These are phyloP conservation scores for Ampelocalamus luodianensis DNA, from an alignment of 176 grass and related monocot species.

Conservation along the genomic window DNA sequence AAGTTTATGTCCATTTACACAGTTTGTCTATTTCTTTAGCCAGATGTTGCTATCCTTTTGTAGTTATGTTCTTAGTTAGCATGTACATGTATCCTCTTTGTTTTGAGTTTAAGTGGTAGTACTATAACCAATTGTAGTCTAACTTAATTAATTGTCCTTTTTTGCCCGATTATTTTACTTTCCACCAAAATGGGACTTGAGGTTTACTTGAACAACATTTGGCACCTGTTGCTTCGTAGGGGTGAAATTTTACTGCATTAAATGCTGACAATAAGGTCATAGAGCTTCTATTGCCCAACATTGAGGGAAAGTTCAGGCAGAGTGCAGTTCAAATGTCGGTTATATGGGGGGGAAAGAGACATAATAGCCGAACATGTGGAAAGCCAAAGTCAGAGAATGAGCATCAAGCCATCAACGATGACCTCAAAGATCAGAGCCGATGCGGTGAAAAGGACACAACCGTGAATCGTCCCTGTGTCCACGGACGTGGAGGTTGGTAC, in stretches of 20 bases:
- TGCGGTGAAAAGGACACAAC: too few relatives aligned
- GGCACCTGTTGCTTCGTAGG: constrained; percentile 49
- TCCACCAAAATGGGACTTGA: not conserved
- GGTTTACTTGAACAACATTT: constrained; percentile 7
- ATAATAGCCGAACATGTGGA: too few relatives aligned
- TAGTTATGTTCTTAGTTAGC: not conserved
- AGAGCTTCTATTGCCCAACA: constrained; percentile 69
- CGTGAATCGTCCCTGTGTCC: too few relatives aligned
- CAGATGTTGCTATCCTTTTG: not conserved
- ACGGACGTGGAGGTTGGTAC: too few relatives aligned
- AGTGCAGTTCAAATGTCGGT: too few relatives aligned
- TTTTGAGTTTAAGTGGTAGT: constrained; percentile 8
- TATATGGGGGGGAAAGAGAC: too few relatives aligned
- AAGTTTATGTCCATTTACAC: constrained; percentile 12
- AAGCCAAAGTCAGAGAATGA: too few relatives aligned
- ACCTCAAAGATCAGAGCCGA: too few relatives aligned
- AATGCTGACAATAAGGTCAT: constrained; percentile 80
- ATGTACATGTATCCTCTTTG: not conserved
- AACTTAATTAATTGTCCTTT: not conserved
- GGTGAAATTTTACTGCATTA: constrained; percentile 82
- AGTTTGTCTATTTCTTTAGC: not conserved
- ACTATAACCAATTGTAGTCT: not conserved
- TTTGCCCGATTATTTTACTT: not conserved
- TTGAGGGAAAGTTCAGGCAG: constrained; percentile 25
- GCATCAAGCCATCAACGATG: too few relatives aligned